phyloP scores from a whole-genome alignment of 2,329 filamentous ascomycete genomes.

The Rhynchosporium graminicola region DNA sequence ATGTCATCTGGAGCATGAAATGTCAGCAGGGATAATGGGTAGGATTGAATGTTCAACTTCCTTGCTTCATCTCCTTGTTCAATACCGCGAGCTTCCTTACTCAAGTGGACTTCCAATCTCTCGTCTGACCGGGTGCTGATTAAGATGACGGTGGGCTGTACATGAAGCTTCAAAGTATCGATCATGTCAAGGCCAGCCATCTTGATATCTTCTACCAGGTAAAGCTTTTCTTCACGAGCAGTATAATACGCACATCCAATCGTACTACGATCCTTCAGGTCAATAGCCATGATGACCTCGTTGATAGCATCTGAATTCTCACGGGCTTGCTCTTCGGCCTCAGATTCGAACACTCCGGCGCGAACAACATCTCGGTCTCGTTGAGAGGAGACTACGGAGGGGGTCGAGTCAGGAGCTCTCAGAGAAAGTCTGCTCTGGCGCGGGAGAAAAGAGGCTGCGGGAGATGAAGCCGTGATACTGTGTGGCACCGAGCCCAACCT shows the following conservation, averaged over 20 bases:
- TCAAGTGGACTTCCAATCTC: constrained; percentile 38
- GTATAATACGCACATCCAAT: constrained; percentile 86
- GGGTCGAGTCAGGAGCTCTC: constrained; percentile 20
- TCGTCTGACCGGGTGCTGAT: constrained; percentile 44
- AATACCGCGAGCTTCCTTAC: constrained; percentile 37
- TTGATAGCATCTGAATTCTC: constrained; percentile 54
- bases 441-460: constrained; percentile 23
- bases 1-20: constrained; percentile 40
- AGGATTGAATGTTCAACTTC: constrained; percentile 20
- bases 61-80: constrained; percentile 33
- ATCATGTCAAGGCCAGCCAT: constrained; percentile 68
- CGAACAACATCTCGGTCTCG: constrained; percentile 23
- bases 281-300: constrained; percentile 79
- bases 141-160: constrained; percentile 57
- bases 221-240: constrained; percentile 67
- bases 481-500: constrained; percentile 28
- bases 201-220: constrained; percentile 74
- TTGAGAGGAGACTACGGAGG: constrained; percentile 9
- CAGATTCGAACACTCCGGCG: constrained; percentile 33
- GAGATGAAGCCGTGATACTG: constrained; percentile 26
- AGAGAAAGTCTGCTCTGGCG: constrained; percentile 31
- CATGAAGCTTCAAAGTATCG: constrained; percentile 59
- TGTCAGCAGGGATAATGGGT: constrained; percentile 8
- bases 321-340: constrained; percentile 39
- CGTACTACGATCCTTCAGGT: constrained; percentile 67